Percentiles rank a stretch among this genome's conserved stretches.
Conservation (phyloP, 176 grass and related monocot species). For the Lolium rigidum region DNA sequence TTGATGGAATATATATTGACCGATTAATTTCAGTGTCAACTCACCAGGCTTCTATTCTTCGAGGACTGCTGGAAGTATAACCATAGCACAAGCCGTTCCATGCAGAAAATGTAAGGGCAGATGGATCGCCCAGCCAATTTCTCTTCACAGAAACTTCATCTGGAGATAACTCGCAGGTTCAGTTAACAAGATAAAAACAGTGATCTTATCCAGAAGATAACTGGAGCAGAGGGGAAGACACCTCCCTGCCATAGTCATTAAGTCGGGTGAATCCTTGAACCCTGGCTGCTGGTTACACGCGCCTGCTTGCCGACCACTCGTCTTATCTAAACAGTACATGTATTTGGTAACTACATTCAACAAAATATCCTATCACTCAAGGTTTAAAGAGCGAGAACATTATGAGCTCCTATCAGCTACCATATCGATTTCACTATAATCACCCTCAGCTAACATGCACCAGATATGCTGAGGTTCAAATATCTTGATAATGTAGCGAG, state of each 20-base stretch:
- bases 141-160: slow-evolving; percentile 22
- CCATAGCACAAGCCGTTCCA: slow-evolving; percentile 37
- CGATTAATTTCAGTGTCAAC: not conserved
- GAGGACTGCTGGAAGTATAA: not conserved
- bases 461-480: slow-evolving; percentile 21
- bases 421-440: not conserved
- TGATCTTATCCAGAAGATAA: not conserved
- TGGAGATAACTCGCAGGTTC: not conserved
- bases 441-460: not conserved
- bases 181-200: not conserved
- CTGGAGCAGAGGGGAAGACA: too few species aligned
- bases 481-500: not conserved
- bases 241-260: too few species aligned
- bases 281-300: too few species aligned
- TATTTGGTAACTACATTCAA: not conserved
- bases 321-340: too few species aligned
- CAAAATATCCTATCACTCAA: not conserved
- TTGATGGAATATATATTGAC: not conserved
- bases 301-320: too few species aligned
- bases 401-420: not conserved
- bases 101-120: slow-evolving; percentile 15
- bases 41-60: slow-evolving; percentile 11
- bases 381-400: not conserved
- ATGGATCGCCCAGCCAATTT: slow-evolving; percentile 44
- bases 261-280: too few species aligned